Base-by-base conservation (phyloP, 2,329 filamentous ascomycete genomes). In the Aspergillus sp. region DNA sequence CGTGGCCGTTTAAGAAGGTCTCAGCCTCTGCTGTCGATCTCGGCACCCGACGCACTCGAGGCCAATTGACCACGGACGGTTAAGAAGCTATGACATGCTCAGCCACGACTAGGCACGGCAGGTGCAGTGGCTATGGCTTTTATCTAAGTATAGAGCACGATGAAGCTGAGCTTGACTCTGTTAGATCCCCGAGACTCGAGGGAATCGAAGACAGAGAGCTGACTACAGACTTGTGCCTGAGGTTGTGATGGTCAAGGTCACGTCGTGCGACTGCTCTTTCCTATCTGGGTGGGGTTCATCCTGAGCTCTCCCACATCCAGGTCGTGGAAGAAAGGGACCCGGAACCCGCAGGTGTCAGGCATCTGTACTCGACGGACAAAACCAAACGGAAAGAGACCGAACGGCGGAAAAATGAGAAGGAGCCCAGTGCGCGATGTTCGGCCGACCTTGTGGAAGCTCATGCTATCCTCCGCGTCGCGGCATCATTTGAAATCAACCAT, bases 61-160 rank as follows among this genome's bases (percentile, higher is more conserved):
- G 27, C 48, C 48, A 51, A 51, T 51, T 11, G 43, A 39, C 17
- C 33, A 24, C 51, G 12, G 41, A 15, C 31, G 12, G 39, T 47
- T 39, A 31, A 31, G 45, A 55, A 47, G 21, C 33, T 48, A 21
- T 48, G 35, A 27, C 23, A 41, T 47, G 41, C 52, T 55, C 52
- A 55, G 44, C 52, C 52, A 55, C 52, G 52, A 6, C 11, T 40
- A 31, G 21, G 17, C 37, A 15, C 4, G 40, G 27, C 19, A 47
- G 52, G 15, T 21, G 40, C 31, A 46, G 52, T 51, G 41, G 47
- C 47, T 44, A 44, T 50, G 40, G 37, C 8, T 43, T 31, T 23
- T 48, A 27, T 51, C 52, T 47, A 54, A 54, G 43, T 47, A 41
- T 40, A 54, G 52, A 50, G 21, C 43, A 44, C 19, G 46, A 17